These are phyloP conservation scores for Pseudozyma sp. DNA, from an alignment of 1,284 basidiomycete species.

Conservation along the genomic window DNA sequence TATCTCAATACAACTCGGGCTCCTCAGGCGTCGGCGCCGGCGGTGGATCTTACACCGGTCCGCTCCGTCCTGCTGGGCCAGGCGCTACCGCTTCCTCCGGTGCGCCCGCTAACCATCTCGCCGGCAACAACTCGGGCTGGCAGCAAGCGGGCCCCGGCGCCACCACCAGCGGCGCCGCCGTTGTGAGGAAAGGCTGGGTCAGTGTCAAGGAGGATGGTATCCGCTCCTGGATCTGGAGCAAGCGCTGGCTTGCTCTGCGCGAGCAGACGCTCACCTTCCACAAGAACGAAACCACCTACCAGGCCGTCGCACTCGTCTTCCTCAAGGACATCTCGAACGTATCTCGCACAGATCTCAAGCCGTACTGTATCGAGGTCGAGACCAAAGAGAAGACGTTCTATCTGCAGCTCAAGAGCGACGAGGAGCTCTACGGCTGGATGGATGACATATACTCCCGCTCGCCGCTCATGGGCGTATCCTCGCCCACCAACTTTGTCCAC, in stretches of 20 bases:
- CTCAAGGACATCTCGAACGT: constrained; percentile 86
- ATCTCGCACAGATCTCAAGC: constrained; percentile 90
- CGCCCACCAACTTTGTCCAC: constrained; percentile 96
- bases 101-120: constrained; percentile 30
- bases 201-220: constrained; percentile 69
- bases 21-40: constrained; percentile 52
- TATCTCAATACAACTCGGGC: constrained; percentile 50
- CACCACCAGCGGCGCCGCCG: constrained; percentile 48
- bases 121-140: constrained; percentile 35
- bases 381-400: constrained; percentile 81
- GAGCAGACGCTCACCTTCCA: constrained; percentile 85
- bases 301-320: constrained; percentile 76
- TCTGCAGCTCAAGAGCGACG: constrained; percentile 89
- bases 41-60: constrained; percentile 62
- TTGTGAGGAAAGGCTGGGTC: constrained; percentile 66
- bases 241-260: constrained; percentile 88
- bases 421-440: constrained; percentile 95
- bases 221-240: constrained; percentile 89
- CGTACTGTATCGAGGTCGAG: constrained; percentile 83
- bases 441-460: constrained; percentile 94
- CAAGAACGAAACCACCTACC: constrained; percentile 84
- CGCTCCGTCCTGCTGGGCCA: constrained; percentile 58
- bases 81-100: constrained; percentile 36
- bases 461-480: constrained; percentile 90
- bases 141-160: constrained; percentile 49